Percentiles rank a stretch among this genome's conserved stretches.
Conservation (phyloP, 768 basidiomycete genomes). For the Tubosaeta sp. region DNA sequence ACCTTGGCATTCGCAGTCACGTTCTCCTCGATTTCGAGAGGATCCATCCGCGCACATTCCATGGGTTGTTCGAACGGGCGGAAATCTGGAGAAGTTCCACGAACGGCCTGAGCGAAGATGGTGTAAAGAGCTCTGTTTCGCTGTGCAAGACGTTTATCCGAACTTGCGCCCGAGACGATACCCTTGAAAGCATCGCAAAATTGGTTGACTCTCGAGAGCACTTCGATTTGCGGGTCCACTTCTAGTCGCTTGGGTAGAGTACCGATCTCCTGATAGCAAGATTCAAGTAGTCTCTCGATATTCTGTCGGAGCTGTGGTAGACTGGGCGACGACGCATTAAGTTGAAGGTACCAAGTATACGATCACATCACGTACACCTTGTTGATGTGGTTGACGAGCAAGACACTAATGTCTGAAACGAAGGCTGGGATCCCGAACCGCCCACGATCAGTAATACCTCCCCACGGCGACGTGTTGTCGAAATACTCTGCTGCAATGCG, state of each 20-base stretch:
- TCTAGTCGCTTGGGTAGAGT: constrained; percentile 37
- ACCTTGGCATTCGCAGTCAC: not conserved
- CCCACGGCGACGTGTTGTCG: constrained; percentile 50
- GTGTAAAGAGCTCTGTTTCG: constrained; percentile 31
- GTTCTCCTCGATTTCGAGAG: constrained; percentile 6
- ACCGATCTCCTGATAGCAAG: constrained; percentile 31
- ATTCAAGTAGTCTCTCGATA: constrained; percentile 37
- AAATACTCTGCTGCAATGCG: constrained; percentile 44
- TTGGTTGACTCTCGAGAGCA: constrained; percentile 38
- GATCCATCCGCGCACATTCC: constrained; percentile 10
- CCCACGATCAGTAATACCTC: constrained; percentile 35
- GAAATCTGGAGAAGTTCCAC: constrained; percentile 41
- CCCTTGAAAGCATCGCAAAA: constrained; percentile 44
- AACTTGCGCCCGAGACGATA: constrained; percentile 30
- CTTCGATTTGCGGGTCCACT: constrained; percentile 41
- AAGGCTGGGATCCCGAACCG: constrained; percentile 56
- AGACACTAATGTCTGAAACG: constrained; percentile 46
- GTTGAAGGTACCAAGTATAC: not conserved
- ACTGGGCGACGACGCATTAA: constrained; percentile 28
- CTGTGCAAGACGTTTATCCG: constrained; percentile 36
- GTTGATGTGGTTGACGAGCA: constrained; percentile 50
- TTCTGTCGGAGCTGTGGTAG: constrained; percentile 41
- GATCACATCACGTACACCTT: constrained; percentile 38
- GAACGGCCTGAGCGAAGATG: constrained; percentile 32
- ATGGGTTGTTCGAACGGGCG: constrained; percentile 24